Evolutionary conservation across 176 grass and related monocot genomes (phyloP).

Genomic region (Luzula sylvatica): DNA sequence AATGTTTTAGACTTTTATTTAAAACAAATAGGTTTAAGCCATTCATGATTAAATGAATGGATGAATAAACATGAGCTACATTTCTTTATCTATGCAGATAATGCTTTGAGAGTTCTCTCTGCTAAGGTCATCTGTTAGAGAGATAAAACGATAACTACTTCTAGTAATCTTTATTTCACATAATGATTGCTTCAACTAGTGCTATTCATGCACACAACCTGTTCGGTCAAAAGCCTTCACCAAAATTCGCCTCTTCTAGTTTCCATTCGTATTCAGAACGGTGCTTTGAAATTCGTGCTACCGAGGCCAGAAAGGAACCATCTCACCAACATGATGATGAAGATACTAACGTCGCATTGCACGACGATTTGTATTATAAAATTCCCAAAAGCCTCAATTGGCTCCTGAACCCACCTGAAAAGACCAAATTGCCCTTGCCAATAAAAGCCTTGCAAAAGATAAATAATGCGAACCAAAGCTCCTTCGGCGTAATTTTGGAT

Average conservation of each 20-base stretch:
- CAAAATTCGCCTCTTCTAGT: slow-evolving; percentile 8
- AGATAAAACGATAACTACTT: no score
- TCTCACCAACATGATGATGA: slow-evolving; percentile 25
- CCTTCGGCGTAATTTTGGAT: slow-evolving; percentile 75
- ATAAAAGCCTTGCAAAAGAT: slow-evolving; percentile 33
- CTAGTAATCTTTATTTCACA: neutral
- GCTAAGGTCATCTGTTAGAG: neutral
- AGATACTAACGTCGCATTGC: neutral
- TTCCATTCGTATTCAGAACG: neutral
- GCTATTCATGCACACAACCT: slow-evolving; percentile 4
- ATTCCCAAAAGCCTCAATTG: slow-evolving; percentile 60
- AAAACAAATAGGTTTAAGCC: neutral
- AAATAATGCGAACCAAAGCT: slow-evolving; percentile 1
- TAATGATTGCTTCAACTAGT: slow-evolving; percentile 15
- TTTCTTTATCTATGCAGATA: neutral
- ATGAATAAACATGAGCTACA: neutral
- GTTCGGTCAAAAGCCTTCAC: slow-evolving; percentile 10
- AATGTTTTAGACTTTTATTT: neutral
- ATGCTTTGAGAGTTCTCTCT: neutral
- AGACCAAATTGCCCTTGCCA: slow-evolving; percentile 15
- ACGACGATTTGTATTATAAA: slow-evolving; percentile 34
- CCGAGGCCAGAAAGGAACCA: slow-evolving; percentile 23
- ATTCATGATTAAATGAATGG: neutral
- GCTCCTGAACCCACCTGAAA: slow-evolving; percentile 30
- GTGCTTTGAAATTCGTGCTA: slow-evolving; percentile 24